Base-by-base conservation (phyloP, 2,329 filamentous ascomycete species). In the Lithohypha guttulata region DNA sequence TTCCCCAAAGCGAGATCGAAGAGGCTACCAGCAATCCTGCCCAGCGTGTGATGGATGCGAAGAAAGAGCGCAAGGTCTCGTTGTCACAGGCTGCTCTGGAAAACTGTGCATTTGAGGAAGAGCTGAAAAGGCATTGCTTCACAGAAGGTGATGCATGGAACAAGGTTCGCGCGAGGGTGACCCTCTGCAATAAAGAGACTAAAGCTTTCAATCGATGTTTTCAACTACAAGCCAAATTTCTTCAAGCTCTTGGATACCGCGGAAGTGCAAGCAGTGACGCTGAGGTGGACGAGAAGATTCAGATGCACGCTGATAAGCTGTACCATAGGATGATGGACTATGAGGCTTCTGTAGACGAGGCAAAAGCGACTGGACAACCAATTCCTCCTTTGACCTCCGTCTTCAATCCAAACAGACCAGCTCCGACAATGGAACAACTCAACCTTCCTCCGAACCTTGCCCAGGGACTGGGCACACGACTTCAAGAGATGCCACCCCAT, bases 231-330 rank as follows among this genome's bases (percentile, higher is more conserved):
- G 78, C 77, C 54, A 81, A 89, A 59, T 87, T 98, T 51, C 65
- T 98, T 19, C 86, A 89, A 60, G 86, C 87, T 1, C 64, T 98
- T 13, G 91, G 91, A 3, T 96, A 95, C 57, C 49, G 47, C 45
- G 43, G 41, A n/a, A 45, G 36, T 28, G 72, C 93, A 22, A 74
- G 76, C 6, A 75, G 75, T 18, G 66, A 75, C 45, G 73, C 81
- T 30, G 71, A 78, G 20, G 71, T 83, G 36, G 83, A 94, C 52
- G 87, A 95, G 58, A 75, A 81, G 51, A 85, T 98, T 45, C 91
- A 96, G 62, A 84, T 96, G 79, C 87, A 95, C 59, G 89, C 89
- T 43, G 91, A 98, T 64, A 76, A 75, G 47, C 70, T 98, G 27
- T 98, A 86, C 61, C 82, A 89, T 54, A 77, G 81, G 51, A 85